A percentile compares a stretch with the other conserved stretches of the same genome.
Conservation (phyloP, 208 protist species). For the Trichomonas vaginalis region DNA sequence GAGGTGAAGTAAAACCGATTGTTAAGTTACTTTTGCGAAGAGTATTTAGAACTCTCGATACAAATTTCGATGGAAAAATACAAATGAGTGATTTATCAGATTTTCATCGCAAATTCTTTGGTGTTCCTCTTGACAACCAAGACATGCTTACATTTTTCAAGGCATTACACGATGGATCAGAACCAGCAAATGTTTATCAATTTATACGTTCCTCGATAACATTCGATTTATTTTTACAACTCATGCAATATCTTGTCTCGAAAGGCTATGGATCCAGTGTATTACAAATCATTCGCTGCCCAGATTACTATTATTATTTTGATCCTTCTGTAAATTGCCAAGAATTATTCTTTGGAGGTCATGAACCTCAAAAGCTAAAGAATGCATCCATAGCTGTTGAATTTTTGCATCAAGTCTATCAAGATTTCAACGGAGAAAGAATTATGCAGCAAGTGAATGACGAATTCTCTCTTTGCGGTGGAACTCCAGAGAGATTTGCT, state of each 20-base stretch:
- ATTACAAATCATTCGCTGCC: neutral
- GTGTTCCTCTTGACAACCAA: neutral
- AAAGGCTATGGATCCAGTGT: neutral
- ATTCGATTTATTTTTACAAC: neutral
- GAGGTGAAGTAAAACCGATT: neutral
- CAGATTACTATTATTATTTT: neutral
- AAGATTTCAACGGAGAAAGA: neutral
- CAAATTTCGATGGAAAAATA: neutral
- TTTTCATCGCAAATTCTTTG: neutral
- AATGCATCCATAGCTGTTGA: neutral
- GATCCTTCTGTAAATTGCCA: neutral
- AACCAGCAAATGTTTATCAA: neutral
- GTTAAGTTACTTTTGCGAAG: neutral
- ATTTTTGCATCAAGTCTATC: neutral
- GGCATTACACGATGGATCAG: neutral
- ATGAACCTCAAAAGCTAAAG: neutral
- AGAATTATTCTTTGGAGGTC: neutral
- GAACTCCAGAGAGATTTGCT: neutral
- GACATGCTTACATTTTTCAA: neutral
- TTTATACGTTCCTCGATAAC: neutral
- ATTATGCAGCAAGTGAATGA: neutral
- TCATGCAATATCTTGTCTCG: neutral
- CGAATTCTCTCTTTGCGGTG: neutral
- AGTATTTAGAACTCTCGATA: neutral
- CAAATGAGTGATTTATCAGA: neutral